Evolutionary conservation across 306 rosid species (phyloP).

Genomic region (Prunus davidiana): DNA sequence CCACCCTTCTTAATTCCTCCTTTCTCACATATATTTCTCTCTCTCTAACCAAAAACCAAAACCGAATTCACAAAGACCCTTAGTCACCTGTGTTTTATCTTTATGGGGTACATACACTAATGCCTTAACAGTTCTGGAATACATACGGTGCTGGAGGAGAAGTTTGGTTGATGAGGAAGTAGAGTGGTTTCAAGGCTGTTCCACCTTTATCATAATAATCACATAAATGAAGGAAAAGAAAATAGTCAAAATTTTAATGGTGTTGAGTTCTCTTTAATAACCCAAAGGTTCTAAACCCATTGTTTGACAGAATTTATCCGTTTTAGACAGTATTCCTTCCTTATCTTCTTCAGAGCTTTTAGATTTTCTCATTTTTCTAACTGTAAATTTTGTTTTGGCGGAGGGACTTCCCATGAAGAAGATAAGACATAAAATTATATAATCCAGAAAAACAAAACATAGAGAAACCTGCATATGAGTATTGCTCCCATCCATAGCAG

Average conservation of each 20-base stretch:
- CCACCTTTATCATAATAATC: not conserved
- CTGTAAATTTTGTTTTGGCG: not conserved
- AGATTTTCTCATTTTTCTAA: not conserved
- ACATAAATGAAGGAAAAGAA: not conserved
- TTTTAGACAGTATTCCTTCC: not conserved
- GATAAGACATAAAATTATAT: not conserved
- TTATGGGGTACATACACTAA: not conserved
- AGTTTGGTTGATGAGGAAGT: not conserved
- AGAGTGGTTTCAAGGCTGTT: not conserved
- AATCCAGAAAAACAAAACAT: constrained; percentile 3
- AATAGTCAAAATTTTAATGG: not conserved
- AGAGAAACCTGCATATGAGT: constrained; percentile 83
- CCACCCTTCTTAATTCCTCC: not conserved
- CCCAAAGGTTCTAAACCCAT: not conserved
- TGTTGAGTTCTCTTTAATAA: not conserved
- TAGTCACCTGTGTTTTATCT: not conserved
- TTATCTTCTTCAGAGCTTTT: not conserved
- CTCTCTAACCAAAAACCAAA: not conserved
- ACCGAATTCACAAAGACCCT: not conserved
- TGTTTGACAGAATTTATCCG: not conserved
- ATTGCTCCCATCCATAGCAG: constrained; percentile 80
- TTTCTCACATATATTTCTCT: not conserved
- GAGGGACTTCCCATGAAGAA: no score
- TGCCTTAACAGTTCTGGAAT: not conserved
- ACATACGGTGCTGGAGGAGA: not conserved